Evolutionary conservation across 805 yeast species (phyloP).

Genomic region (Pichia nakasei): DNA sequence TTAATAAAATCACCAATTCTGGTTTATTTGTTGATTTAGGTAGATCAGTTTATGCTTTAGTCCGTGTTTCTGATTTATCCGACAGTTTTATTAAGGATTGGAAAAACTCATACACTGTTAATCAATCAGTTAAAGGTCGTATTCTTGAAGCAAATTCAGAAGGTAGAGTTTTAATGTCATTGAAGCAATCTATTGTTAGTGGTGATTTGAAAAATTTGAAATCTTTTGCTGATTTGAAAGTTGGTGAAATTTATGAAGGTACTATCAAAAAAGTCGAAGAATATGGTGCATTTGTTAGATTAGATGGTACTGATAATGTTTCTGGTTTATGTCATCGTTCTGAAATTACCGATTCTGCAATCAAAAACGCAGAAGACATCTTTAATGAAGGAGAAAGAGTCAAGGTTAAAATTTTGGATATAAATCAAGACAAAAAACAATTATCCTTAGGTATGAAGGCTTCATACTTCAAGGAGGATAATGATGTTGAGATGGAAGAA

Average conservation of each 20-base stretch:
- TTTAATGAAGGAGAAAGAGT: constrained; percentile 89
- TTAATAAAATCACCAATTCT: constrained; percentile 62
- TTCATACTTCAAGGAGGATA: constrained; percentile 55
- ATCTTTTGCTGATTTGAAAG: constrained; percentile 56
- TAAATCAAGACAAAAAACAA: constrained; percentile 59
- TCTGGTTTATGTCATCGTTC: constrained; percentile 85
- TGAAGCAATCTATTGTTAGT: constrained; percentile 71
- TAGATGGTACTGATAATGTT: constrained; percentile 65
- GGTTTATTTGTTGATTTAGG: constrained; percentile 77
- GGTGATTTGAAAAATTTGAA: constrained; percentile 57
- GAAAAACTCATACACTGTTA: constrained; percentile 65
- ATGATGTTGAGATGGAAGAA: constrained; percentile 21
- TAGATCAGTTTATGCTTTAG: constrained; percentile 63
- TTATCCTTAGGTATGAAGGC: constrained; percentile 92
- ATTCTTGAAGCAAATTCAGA: constrained; percentile 54
- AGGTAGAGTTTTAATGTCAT: constrained; percentile 61
- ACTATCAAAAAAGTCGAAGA: constrained; percentile 68
- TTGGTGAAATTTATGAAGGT: constrained; percentile 71
- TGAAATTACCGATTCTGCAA: constrained; percentile 64
- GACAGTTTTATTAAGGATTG: constrained; percentile 80
- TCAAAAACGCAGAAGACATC: constrained; percentile 50
- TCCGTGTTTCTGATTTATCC: constrained; percentile 70
- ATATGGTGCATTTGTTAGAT: constrained; percentile 82
- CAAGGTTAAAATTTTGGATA: constrained; percentile 66
- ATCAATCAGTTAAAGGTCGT: constrained; percentile 70